Conservation (phyloP, 805 yeast species). For the Clavispora fructus region DNA sequence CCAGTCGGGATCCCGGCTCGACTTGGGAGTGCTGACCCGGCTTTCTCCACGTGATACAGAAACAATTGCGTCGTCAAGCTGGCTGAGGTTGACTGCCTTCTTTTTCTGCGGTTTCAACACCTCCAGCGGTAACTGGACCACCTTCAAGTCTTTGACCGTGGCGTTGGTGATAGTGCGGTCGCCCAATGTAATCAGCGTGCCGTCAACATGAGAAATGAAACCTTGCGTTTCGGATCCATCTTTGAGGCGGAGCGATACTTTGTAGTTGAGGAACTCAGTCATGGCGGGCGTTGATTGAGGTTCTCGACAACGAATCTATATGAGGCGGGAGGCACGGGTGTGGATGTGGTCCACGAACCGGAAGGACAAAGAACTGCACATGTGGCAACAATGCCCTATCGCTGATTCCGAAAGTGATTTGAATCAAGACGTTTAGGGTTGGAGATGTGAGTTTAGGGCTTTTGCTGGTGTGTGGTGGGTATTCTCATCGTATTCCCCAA, state of each 20-base stretch:
- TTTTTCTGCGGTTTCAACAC: constrained; percentile 15
- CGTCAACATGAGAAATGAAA: constrained; percentile 28
- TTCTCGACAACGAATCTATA: neutral
- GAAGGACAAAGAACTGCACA: too few relatives aligned
- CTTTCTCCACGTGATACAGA: constrained; percentile 12
- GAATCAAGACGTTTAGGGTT: too few relatives aligned
- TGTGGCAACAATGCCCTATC: too few relatives aligned
- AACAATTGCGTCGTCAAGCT: constrained; percentile 25
- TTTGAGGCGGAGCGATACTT: constrained; percentile 33
- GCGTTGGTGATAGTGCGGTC: constrained; percentile 25
- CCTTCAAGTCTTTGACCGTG: constrained; percentile 50
- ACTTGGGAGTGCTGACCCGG: constrained; percentile 10
- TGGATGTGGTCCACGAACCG: too few relatives aligned
- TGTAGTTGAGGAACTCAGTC: constrained; percentile 39
- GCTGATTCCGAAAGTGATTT: too few relatives aligned
- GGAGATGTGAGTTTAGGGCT: too few relatives aligned
- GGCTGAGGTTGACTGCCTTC: constrained; percentile 10
- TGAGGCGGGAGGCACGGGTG: neutral
- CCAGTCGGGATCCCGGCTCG: constrained; percentile 37
- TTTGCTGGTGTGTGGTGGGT: too few relatives aligned
- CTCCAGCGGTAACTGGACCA: constrained; percentile 47
- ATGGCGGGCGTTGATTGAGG: constrained; percentile 10
- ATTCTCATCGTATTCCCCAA: too few relatives aligned
- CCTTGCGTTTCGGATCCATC: constrained; percentile 36
- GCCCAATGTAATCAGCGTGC: constrained; percentile 21